Conservation (phyloP, 371 early-diverging fungal species). For the Blakeslea trispora region DNA sequence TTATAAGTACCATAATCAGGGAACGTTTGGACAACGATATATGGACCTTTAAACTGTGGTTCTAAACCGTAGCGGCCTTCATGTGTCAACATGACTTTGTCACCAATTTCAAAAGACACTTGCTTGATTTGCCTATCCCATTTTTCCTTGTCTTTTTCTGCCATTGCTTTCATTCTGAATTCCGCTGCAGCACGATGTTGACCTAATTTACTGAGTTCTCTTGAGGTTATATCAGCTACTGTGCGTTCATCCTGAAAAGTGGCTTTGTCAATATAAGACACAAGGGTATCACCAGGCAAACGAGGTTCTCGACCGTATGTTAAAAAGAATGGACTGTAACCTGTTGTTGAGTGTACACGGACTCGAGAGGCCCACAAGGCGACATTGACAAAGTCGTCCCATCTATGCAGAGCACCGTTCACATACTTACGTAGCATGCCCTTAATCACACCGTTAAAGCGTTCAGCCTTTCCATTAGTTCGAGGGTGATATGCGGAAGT, state of each 20-base stretch:
- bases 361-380: too few species aligned
- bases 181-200: conserved; percentile 20
- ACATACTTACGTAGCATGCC: too few species aligned
- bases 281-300: too few species aligned
- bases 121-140: conserved; percentile 24
- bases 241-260: conserved; percentile 6
- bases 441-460: conserved; percentile 8
- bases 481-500: conserved; percentile 27
- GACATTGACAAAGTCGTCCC: too few species aligned
- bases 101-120: conserved; percentile 10
- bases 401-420: too few species aligned
- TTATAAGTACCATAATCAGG: conserved; percentile 13
- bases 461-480: conserved; percentile 24
- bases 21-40: conserved; percentile 4
- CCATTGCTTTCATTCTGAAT: conserved; percentile 7
- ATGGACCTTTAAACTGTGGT: conserved; percentile 12
- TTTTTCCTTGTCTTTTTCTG: conserved; percentile 18
- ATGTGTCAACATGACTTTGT: conserved; percentile 7
- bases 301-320: too few species aligned
- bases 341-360: too few species aligned
- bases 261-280: too few species aligned
- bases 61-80: conserved; percentile 14
- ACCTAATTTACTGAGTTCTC: conserved; percentile 1
- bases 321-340: too few species aligned
- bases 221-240: conserved; percentile 7